A percentile compares a stretch with the other conserved stretches of the same genome.
These are phyloP conservation scores for Cryphonectria naterciae DNA, from an alignment of 2,329 filamentous ascomycete species.

Conservation along the genomic window DNA sequence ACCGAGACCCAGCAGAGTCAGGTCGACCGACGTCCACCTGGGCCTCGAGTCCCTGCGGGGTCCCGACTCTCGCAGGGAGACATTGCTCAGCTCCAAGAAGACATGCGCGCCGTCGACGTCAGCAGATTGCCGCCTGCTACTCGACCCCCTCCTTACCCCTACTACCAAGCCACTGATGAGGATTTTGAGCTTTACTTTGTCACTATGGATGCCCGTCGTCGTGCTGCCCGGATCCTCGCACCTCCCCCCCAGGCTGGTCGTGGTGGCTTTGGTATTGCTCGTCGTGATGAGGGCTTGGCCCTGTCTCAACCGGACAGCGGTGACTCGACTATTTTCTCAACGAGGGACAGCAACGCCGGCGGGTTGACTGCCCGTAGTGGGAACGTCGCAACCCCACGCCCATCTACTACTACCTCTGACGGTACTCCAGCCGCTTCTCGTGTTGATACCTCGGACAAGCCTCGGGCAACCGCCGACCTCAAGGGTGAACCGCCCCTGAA, in stretches of 20 bases:
- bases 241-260: background rate
- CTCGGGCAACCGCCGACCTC: background rate
- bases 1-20: background rate
- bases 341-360: background rate
- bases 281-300: background rate
- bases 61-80: background rate
- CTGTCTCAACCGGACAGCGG: background rate
- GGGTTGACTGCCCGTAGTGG: background rate
- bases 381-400: background rate
- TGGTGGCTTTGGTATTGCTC: background rate
- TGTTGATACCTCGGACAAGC: background rate
- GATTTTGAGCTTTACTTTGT: background rate
- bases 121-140: background rate
- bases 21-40: background rate
- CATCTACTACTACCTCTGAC: background rate
- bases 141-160: background rate
- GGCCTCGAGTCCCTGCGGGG: background rate
- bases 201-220: background rate
- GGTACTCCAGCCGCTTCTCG: background rate
- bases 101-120: background rate
- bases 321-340: background rate
- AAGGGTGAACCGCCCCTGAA: background rate
- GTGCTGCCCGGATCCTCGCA: background rate
- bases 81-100: background rate
- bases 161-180: background rate